Percentiles rank a stretch among this genome's conserved stretches.
Conservation (phyloP, 495 filamentous ascomycete species). For the Bathelium albidoporum region DNA sequence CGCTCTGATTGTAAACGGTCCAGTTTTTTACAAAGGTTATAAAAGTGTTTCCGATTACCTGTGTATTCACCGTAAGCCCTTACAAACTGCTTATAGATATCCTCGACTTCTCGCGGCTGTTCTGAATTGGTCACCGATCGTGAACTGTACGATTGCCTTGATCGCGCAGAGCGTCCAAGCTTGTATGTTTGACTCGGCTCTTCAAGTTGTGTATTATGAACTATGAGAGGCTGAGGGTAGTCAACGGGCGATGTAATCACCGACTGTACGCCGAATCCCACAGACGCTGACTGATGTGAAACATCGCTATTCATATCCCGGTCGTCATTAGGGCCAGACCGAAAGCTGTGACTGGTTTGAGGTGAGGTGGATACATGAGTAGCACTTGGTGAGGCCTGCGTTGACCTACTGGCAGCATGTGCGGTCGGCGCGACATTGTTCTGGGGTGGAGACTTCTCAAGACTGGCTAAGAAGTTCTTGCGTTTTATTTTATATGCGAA, state of each 20-base stretch:
- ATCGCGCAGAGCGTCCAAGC: not conserved
- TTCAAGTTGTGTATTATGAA: not conserved
- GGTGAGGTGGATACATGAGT: not conserved
- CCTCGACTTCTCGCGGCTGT: not conserved
- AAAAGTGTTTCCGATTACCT: constrained; percentile 22
- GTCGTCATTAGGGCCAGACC: not conserved
- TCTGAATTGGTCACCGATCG: not conserved
- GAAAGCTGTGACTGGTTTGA: not conserved
- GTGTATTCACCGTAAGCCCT: constrained; percentile 21
- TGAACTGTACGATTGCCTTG: not conserved
- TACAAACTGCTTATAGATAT: constrained; percentile 20
- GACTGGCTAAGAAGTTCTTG: not conserved
- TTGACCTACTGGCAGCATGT: not conserved
- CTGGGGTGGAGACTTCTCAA: not conserved
- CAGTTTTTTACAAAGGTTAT: constrained; percentile 17
- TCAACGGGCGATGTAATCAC: not conserved
- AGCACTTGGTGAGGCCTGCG: not conserved
- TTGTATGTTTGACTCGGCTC: not conserved
- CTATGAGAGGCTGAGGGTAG: not conserved
- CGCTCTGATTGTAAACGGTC: constrained; percentile 14
- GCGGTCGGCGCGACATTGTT: not conserved
- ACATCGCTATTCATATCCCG: not conserved
- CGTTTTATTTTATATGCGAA: not conserved
- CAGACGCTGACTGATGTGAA: not conserved
- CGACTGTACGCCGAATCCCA: not conserved